Evolutionary conservation across 352 stramenopile genomes (phyloP), one percentile per base, ranked within the genome.

Genomic region (Phytophthora hybrid): DNA sequence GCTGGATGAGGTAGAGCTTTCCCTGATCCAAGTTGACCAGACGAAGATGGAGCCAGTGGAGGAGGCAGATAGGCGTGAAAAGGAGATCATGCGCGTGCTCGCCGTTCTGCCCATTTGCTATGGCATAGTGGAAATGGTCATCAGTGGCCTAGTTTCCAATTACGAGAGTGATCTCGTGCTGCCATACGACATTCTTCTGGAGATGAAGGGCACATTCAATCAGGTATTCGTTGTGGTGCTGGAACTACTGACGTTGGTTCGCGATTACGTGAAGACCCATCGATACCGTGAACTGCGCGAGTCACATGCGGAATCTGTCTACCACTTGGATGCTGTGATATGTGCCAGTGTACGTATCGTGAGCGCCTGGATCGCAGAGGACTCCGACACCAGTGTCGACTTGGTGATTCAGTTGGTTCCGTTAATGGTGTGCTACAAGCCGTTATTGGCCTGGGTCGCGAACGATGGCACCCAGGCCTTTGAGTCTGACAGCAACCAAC

Each of bases 351-450:
- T 95, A 9, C 90, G 90, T 16, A 71, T 97, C 37, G 79, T 92
- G 31, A 86, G 87, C 32, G 85, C 90, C 3, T 97, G 90, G 88
- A 87, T 97, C 16, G 90, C 90, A 14, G 88, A 97, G 74, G 88
- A 95, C 59, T 90, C 88, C 9, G 90, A 97, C 66, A 85, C 87
- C 11, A 86, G 81, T 60, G 80, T 87, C 21, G 78, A 90, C 47
- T 69, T 94, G 44, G 76, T 92, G 23, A 80, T 95, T 56, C 79
- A 91, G 19, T 51, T 95, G 32, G 58, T 95, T 21, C 88, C 90
- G 13, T 97, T 95, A 59, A 84, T 97, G 59, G 82, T 97, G 14
- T 91, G 84, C 66, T 97, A 93, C 72, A 84, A 82, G 26, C 81
- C 87, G 13, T 69, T 89, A 21, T 18, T 74, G 23, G 65, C 62